These are phyloP conservation scores for Trypethelium eluteriae DNA, from an alignment of 495 filamentous ascomycete species.

Conservation along the genomic window DNA sequence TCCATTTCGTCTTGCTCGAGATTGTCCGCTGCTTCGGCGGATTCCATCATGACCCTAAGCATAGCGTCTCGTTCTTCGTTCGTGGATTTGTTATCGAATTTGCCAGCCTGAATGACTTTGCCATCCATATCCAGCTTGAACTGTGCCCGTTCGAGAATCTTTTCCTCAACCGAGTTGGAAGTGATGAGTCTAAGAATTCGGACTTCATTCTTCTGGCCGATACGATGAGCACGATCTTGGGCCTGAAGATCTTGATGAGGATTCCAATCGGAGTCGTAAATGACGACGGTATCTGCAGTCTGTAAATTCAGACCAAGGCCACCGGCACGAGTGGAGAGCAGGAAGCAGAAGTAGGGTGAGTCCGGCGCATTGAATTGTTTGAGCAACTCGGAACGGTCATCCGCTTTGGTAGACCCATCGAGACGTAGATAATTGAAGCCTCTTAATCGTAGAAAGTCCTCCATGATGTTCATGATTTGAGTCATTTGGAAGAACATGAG, in stretches of 20 bases:
- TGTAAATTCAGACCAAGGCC: slow-evolving; percentile 94
- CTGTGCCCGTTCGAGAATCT: slow-evolving; percentile 93
- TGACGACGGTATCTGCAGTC: slow-evolving; percentile 97
- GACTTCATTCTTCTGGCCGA: slow-evolving; percentile 98
- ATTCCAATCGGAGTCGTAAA: slow-evolving; percentile 99
- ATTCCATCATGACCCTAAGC: slow-evolving; percentile 82
- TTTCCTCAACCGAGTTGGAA: slow-evolving; percentile 95
- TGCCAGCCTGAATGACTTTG: slow-evolving; percentile 97
- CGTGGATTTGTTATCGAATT: slow-evolving; percentile 98
- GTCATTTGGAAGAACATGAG: slow-evolving; percentile 99
- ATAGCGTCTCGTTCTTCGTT: slow-evolving; percentile 97
- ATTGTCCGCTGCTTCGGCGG: slow-evolving; percentile 77
- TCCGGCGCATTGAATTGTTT: slow-evolving; percentile 79
- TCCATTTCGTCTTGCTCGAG: slow-evolving; percentile 83
- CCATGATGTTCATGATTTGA: slow-evolving; percentile 99
- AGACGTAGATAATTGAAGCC: slow-evolving; percentile 79
- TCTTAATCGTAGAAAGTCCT: slow-evolving; percentile 84
- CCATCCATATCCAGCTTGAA: slow-evolving; percentile 99
- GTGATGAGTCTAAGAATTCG: slow-evolving; percentile 91
- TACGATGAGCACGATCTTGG: slow-evolving; percentile 99
- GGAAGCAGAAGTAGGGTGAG: slow-evolving; percentile 93
- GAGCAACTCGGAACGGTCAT: slow-evolving; percentile 88
- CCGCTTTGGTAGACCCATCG: slow-evolving; percentile 93
- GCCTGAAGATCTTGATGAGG: slow-evolving; percentile 98
- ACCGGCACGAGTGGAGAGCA: slow-evolving; percentile 97